Evolutionary conservation across 495 filamentous ascomycete species (phyloP), one percentile per base, ranked within the genome.

Genomic region (Penicillium paradoxum): DNA sequence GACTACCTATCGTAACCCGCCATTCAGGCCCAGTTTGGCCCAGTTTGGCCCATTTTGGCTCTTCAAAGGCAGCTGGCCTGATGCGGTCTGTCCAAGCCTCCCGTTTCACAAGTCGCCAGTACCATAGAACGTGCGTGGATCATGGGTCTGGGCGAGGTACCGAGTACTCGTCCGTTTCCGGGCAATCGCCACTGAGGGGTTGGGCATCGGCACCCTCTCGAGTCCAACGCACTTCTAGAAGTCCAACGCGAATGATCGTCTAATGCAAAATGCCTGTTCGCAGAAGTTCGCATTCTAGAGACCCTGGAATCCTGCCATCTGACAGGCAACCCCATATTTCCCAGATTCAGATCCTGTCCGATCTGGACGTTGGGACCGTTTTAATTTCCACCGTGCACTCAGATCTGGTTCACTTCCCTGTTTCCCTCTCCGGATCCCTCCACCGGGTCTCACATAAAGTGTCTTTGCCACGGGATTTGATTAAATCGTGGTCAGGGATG

Each of bases 321-420:
- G 44, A 36, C 19, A 34, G n/a, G n/a, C n/a, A n/a, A n/a, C n/a
- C n/a, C 14, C 22, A 21, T 44, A 17, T 15, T n/a, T n/a, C n/a
- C n/a, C 34, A 37, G 34, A 40, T 53, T 47, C 52, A 54, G 52
- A 54, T 49, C 44, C 21, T 40, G 45, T 8, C 50, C 19, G 49
- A 51, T 51, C 41, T 17, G 11, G 24, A 29, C 44, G 53, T 55
- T 60, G 56, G 22, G 33, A 43, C 58, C 53, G 48, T 46, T 39
- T 40, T 56, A 54, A 60, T 65, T 60, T 63, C 59, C 63, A 60
- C 55, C 30, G 56, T 53, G 43, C 49, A 34, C 50, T 44, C 32
- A 25, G 54, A 60, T 63, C 63, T 58, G 63, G 63, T 63, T 65
- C 52, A 25, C 54, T 40, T 39, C 42, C 57, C 52, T 51, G 47